Base-by-base conservation (phyloP, 75 land plant genomes). In the Cryptomeria japonica region DNA sequence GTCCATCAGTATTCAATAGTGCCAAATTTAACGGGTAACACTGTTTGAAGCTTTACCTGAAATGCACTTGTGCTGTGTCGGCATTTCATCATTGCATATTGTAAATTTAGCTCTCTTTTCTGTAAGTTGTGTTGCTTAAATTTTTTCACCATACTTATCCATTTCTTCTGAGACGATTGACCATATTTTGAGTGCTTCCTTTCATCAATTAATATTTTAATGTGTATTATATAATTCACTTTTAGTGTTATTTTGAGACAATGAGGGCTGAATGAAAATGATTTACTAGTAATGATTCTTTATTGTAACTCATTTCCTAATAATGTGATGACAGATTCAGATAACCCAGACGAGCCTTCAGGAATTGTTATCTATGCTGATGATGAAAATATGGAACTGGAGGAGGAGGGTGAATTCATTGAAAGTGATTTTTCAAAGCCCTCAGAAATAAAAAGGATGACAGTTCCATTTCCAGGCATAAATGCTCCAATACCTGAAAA, bases 401-500 rank as follows among this genome's bases (percentile, higher is more conserved):
- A 64, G 55, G 95, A 96, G 85, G 99, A 97, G 58, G 97, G 99
- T 13, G 97, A 98, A 86, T 92, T 97, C 39, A 49, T 90, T 47
- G 97, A 92, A 19, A 86, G n/a, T 3, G 80, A 47, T 37, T 75
- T 83, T 25, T 72, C 91, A 12, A 89, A 86, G 39, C 68, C 90
- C 25, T 80, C 91, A 73, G 68, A 51, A 47, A 72, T 19, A 13
- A 92, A 86, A 87, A 97, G 87, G 89, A 96, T 92, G 97, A 93
- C 89, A 39, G 95, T 95, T 13, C 91, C 93, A 38, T 96, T 94
- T 89, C 99, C 99, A 31, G 99, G 99, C n/a, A 86, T 97, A 76
- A 97, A 97, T 92, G 98, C 95, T 3, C 97, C 99, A 1, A 93
- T 96, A 70, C 99, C 97, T 73, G 92, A 91, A 55, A 90, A 94